Conservation (phyloP, 176 grass and related monocot genomes). For the Melocanna baccifera region DNA sequence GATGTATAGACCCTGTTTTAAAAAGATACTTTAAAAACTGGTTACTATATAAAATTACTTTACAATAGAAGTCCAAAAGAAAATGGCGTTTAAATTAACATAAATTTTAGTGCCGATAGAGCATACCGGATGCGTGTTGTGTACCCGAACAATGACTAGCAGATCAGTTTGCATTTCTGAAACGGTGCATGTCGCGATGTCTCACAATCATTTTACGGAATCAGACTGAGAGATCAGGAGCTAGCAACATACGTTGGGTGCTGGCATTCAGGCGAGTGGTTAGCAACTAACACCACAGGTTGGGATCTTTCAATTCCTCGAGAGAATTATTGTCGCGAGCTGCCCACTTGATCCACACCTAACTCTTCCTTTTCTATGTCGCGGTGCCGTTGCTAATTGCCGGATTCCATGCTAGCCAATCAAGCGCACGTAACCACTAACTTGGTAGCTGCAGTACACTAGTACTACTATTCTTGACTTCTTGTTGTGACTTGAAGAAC, state of each 20-base stretch:
- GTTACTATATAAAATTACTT: too few relatives aligned
- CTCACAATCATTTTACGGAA: not conserved
- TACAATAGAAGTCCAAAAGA: too few relatives aligned
- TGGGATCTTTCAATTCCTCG: not conserved
- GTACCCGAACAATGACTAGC: too few relatives aligned
- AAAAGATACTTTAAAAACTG: too few relatives aligned
- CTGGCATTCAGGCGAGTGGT: slow-evolving; percentile 23
- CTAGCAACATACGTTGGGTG: slow-evolving; percentile 9
- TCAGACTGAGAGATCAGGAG: not conserved
- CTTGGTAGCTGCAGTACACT: not conserved
- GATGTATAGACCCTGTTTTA: too few relatives aligned
- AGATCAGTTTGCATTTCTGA: too few relatives aligned
- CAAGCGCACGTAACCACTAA: not conserved
- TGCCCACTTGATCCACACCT: not conserved
- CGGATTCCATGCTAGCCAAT: not conserved
- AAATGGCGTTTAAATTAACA: too few relatives aligned
- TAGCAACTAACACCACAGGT: slow-evolving; percentile 16
- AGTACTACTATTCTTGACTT: not conserved
- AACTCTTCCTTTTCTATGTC: not conserved
- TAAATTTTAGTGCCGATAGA: too few relatives aligned
- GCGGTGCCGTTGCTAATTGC: not conserved
- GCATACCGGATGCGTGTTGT: too few relatives aligned
- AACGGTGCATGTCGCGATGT: not conserved
- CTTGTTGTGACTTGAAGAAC: not conserved
- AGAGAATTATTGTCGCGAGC: not conserved